Evolutionary conservation across 495 filamentous ascomycete species (phyloP).

Genomic region (Hyaloscypha hepaticicola): DNA sequence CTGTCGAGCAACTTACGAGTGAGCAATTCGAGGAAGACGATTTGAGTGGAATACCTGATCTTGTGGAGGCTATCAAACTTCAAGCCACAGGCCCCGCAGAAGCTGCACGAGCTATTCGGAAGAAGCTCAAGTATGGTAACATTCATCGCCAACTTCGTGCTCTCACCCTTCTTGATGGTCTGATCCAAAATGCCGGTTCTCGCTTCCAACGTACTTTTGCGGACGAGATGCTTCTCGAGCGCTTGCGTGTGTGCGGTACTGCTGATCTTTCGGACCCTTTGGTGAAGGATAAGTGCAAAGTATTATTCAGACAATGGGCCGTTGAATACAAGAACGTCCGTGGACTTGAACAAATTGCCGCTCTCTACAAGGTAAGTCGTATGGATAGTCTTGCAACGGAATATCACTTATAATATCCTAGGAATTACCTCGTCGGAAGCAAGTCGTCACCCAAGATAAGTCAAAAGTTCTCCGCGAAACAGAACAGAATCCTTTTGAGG

Average conservation of each 20-base stretch:
- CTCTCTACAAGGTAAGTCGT: slow-evolving; percentile 64
- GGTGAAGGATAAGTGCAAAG: slow-evolving; percentile 81
- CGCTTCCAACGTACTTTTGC: slow-evolving; percentile 85
- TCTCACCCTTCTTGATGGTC: slow-evolving; percentile 84
- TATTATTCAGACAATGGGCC: slow-evolving; percentile 87
- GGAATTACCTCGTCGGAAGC: slow-evolving; percentile 55
- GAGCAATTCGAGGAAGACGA: slow-evolving; percentile 91
- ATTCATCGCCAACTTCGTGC: slow-evolving; percentile 88
- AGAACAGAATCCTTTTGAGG: slow-evolving; percentile 58
- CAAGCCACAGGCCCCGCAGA: slow-evolving; percentile 86
- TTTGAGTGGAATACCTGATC: slow-evolving; percentile 84
- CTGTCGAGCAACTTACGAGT: slow-evolving; percentile 85
- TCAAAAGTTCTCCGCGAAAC: slow-evolving; percentile 81
- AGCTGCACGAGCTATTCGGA: slow-evolving; percentile 87
- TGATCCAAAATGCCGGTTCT: slow-evolving; percentile 91
- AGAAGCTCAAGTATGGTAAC: slow-evolving; percentile 98
- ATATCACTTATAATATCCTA: slow-evolving; percentile 19
- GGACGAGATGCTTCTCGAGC: slow-evolving; percentile 91
- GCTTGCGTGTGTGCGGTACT: slow-evolving; percentile 82
- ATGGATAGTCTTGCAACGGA: background rate
- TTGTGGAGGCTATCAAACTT: slow-evolving; percentile 90
- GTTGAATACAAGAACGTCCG: slow-evolving; percentile 74
- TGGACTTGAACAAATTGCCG: slow-evolving; percentile 76
- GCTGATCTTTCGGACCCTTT: slow-evolving; percentile 81
- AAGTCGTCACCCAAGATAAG: slow-evolving; percentile 63